Conservation (phyloP, 2,329 filamentous ascomycete genomes). For the Stenocarpella maydis region DNA sequence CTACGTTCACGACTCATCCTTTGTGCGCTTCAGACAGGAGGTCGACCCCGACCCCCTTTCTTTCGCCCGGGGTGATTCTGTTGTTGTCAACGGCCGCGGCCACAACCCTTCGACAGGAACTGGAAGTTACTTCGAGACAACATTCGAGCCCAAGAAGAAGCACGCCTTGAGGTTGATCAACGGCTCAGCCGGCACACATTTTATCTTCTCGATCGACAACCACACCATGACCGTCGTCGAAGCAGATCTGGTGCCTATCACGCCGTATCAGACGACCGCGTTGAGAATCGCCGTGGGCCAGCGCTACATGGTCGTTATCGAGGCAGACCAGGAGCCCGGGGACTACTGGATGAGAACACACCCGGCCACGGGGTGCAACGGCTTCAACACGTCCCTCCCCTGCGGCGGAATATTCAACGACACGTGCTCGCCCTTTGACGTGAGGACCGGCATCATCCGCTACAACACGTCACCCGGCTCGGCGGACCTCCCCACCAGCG, state of each 20-base stretch:
- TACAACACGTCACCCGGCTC: slow-evolving; percentile 31
- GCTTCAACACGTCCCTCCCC: slow-evolving; percentile 20
- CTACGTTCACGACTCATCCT: slow-evolving; percentile 50
- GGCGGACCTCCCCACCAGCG: slow-evolving; percentile 31
- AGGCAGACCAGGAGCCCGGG: slow-evolving; percentile 41
- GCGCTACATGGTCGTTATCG: slow-evolving; percentile 52
- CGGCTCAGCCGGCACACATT: slow-evolving; percentile 52
- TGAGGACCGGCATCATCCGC: slow-evolving; percentile 37
- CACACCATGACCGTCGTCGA: slow-evolving; percentile 56
- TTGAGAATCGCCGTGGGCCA: slow-evolving; percentile 44
- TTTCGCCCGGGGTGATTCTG: slow-evolving; percentile 41
- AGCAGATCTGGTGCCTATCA: slow-evolving; percentile 54
- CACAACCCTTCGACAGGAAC: slow-evolving; percentile 35
- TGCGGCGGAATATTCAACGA: slow-evolving; percentile 29
- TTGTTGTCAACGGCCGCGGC: slow-evolving; percentile 48
- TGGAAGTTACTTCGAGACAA: slow-evolving; percentile 33
- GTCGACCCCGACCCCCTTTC: slow-evolving; percentile 12
- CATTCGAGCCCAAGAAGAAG: slow-evolving; percentile 47
- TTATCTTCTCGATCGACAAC: slow-evolving; percentile 51
- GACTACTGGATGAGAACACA: slow-evolving; percentile 41
- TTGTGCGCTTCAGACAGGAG: slow-evolving; percentile 37
- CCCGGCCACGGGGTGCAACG: slow-evolving; percentile 36
- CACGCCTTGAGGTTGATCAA: slow-evolving; percentile 54
- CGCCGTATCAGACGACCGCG: slow-evolving; percentile 43
- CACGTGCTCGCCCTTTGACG: slow-evolving; percentile 28